Base-by-base conservation (phyloP, 1,139 yeast genomes). In the Debaryomyces udenii region DNA sequence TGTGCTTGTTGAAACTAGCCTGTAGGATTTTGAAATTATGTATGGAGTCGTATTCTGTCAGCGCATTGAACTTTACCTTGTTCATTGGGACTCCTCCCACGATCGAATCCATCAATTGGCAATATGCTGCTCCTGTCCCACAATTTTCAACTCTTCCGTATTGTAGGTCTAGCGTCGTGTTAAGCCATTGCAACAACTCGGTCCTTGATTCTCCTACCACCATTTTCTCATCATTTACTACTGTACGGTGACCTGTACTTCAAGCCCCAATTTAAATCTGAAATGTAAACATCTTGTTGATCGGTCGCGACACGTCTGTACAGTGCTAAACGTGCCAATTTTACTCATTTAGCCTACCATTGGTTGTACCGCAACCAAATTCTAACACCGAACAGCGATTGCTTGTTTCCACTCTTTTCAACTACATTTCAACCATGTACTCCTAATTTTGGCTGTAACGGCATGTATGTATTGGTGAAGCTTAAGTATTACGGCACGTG, bases 91-190 rank as follows among this genome's bases (percentile, higher is more conserved):
- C 75, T 50, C 88, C 96, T 17, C 86, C 83, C 54, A 76, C 86
- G 23, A 93, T 81, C 17, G 91, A 81, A 62, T 93, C 97, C 71
- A 91, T 76, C 38, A 93, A 76, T 63, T 91, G 97, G 63, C 98
- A 90, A 61, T 87, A 91, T 2, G 89, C 94, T 0, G 96, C 96
- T 3, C 99, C 99, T 2, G 86, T 81, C 14, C 99, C 99, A 59
- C 96, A 86, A 62, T 90, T 93, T 58, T 94, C 99, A 2, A 93
- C 86, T 56, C 86, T 89, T 39, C 81, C 74, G 53, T 86, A 79
- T 48, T 81, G 74, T 31, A 90, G 63, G 39, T 76, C 77, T 33
- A 89, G 71, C 4, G 87, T 77, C 37, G 76, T 70, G 58, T 91
- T 91, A 50, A 93, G 74, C 98, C 99, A 94, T 44, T 76, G 78